Evolutionary conservation across 164 flowering plant species (phyloP), one percentile per base, ranked within the genome.

Genomic region (Kingdonia uniflora): DNA sequence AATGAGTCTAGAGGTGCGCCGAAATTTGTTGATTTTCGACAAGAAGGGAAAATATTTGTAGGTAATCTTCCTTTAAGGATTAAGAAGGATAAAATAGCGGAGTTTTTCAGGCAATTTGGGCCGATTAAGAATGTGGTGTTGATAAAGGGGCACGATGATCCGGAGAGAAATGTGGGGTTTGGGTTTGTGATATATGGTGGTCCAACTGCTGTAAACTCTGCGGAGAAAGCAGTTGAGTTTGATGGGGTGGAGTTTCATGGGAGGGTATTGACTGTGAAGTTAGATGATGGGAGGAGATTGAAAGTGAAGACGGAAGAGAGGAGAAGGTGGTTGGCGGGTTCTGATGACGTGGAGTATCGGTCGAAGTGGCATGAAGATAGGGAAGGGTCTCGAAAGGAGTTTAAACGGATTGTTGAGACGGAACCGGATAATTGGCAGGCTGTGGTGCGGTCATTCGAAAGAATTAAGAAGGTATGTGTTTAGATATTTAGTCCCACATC

Each of bases 201-300:
- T 1, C 64, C 74, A 0, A 71, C 66, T 23, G 95, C 95, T 6
- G 76, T 57, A 19, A 69, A 68, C 42, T 70, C 94, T 2, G 95
- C 95, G 0, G 55, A 70, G 63, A 86, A 82, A 62, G 94, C 99
- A 3, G 95, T 75, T 40, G 97, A 88, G 70, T 84, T 92, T 52
- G 99, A 92, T 44, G 99, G 99, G 2, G 76, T 86, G 54, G 97
- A 88, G 73, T 88, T 92, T 55, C 95, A 82, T 57, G 96, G 99
- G 42, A 76, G 87, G 71, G 72, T 75, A 5, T 64, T 92, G 80
- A 88, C 91, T 5, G 99, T 92, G 71, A 80, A 79, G 68, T 67
- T 92, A 68, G 99, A 92, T 53, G 83, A 88, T 63, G 99, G 97
- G 66, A 76, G 70, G 70, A 78, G 91, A 64, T 20, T 70, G 70